A percentile compares a stretch with the other conserved stretches of the same genome.
Conservation (phyloP, 2,329 filamentous ascomycete species). For the Diaporthe capsici region DNA sequence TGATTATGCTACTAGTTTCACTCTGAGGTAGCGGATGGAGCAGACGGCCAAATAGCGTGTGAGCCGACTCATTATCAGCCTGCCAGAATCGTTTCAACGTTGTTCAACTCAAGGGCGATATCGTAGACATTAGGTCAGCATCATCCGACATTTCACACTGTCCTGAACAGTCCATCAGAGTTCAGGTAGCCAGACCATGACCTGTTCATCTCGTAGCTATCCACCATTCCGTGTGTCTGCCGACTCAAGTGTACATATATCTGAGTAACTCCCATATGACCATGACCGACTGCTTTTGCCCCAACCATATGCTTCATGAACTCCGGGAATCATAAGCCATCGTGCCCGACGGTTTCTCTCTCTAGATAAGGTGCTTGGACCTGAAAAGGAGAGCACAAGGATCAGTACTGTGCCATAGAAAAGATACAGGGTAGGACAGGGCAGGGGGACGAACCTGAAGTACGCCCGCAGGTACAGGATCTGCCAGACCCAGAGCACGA, state of each 20-base stretch:
- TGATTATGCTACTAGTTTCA: not conserved
- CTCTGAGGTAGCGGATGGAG: not conserved
- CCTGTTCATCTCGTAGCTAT: slow-evolving; percentile 17
- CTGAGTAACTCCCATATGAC: slow-evolving; percentile 29
- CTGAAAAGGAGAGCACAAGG: slow-evolving; percentile 52
- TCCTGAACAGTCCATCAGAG: too few species aligned
- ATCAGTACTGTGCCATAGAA: slow-evolving; percentile 32
- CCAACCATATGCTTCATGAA: slow-evolving; percentile 39
- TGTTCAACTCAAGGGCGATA: not conserved
- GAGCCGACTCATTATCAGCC: not conserved
- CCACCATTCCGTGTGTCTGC: slow-evolving; percentile 30
- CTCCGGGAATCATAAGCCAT: slow-evolving; percentile 44
- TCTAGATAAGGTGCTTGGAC: slow-evolving; percentile 79
- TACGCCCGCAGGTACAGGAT: slow-evolving; percentile 97
- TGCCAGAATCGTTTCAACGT: not conserved
- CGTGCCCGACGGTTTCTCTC: slow-evolving; percentile 13
- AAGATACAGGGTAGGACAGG: too few species aligned
- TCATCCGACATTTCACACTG: not conserved
- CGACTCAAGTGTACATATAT: slow-evolving; percentile 38
- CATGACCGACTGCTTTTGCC: slow-evolving; percentile 36
- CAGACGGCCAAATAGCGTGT: not conserved
- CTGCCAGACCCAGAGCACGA: slow-evolving; percentile 95
- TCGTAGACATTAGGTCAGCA: not conserved
- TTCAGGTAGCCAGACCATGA: slow-evolving; percentile 23
- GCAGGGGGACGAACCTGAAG: slow-evolving; percentile 74